These are phyloP conservation scores for Spirogloea muscicola DNA, from an alignment of 139 green algal genomes.

Conservation along the genomic window DNA sequence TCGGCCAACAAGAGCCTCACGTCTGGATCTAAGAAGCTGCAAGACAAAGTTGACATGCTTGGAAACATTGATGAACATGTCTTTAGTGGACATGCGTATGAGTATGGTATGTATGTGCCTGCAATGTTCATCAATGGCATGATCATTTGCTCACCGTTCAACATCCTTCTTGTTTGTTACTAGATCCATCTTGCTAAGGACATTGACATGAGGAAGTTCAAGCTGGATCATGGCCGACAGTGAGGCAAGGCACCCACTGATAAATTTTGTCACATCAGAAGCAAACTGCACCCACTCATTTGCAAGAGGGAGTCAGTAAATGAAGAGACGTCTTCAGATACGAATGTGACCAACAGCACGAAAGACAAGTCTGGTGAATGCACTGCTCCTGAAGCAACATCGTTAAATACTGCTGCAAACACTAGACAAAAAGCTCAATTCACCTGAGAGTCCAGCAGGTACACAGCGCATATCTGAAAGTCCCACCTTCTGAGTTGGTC, in stretches of 20 bases:
- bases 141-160: too few relatives aligned
- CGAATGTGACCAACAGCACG: too few relatives aligned
- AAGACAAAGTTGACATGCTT: constrained; percentile 9
- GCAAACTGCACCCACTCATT: constrained; percentile 38
- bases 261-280: constrained; percentile 72
- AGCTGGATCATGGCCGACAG: constrained; percentile 90
- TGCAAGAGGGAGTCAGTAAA: too few relatives aligned
- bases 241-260: constrained; percentile 69
- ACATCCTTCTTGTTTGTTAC: constrained; percentile 22
- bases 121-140: too few relatives aligned
- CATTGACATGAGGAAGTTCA: constrained; percentile 94
- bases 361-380: too few relatives aligned
- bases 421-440: too few relatives aligned
- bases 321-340: too few relatives aligned
- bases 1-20: constrained; percentile 39
- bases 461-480: constrained; percentile 74
- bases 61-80: too few relatives aligned
- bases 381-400: too few relatives aligned
- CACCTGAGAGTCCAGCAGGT: constrained; percentile 80
- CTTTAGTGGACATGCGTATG: too few relatives aligned
- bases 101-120: too few relatives aligned
- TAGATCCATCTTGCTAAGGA: constrained; percentile 97
- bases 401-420: too few relatives aligned
- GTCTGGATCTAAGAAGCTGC: constrained; percentile 47
- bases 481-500: constrained; percentile 68